These are phyloP conservation scores for Cenococcum geophilum DNA, from an alignment of 495 filamentous ascomycete genomes.

Conservation along the genomic window DNA sequence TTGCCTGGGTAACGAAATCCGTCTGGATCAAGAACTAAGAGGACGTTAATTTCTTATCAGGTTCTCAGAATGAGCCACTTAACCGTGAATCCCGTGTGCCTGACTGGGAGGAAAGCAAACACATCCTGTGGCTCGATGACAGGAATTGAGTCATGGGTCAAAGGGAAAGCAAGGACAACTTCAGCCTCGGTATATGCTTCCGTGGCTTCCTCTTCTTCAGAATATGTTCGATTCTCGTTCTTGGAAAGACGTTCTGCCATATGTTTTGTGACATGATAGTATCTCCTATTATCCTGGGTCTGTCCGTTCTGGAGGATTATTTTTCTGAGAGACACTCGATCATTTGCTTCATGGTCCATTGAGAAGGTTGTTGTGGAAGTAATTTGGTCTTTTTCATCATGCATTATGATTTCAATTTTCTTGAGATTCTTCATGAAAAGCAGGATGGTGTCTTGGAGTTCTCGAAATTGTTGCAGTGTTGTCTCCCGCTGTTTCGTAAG, in stretches of 20 bases:
- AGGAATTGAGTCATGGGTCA: slow-evolving; percentile 29
- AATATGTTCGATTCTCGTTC: neutral
- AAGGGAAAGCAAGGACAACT: slow-evolving; percentile 42
- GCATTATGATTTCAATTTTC: slow-evolving; percentile 32
- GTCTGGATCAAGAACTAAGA: slow-evolving; percentile 45
- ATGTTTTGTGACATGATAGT: neutral
- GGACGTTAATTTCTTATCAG: no score
- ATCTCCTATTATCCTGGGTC: neutral
- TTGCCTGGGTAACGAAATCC: slow-evolving; percentile 45
- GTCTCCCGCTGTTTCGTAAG: slow-evolving; percentile 22
- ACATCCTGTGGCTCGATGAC: slow-evolving; percentile 31
- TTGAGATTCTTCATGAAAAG: slow-evolving; percentile 41
- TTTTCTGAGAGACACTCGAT: no score
- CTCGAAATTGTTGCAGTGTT: slow-evolving; percentile 34
- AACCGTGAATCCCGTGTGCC: neutral
- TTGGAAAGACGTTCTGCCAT: neutral
- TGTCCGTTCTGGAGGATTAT: neutral
- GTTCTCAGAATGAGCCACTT: neutral
- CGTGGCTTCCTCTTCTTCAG: neutral
- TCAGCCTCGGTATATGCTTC: slow-evolving; percentile 30
- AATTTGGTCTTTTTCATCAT: slow-evolving; percentile 26
- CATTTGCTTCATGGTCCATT: neutral
- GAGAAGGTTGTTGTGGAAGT: neutral
- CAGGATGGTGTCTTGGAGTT: slow-evolving; percentile 37
- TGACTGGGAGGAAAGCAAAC: slow-evolving; percentile 42